Conservation (phyloP, 768 basidiomycete genomes). For the Mycena olivaceomarginata region DNA sequence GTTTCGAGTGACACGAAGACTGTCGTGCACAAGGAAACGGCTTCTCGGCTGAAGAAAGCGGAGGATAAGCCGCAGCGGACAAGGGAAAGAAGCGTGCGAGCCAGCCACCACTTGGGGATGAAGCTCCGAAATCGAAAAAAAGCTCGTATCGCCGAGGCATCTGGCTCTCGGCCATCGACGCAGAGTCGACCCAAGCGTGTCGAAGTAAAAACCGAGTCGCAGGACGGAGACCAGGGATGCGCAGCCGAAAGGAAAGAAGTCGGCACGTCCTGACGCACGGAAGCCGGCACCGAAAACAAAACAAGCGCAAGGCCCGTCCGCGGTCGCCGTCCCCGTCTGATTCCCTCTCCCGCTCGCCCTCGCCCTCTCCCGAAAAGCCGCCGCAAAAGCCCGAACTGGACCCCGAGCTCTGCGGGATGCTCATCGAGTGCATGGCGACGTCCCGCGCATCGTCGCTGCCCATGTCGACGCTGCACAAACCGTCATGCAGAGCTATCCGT, state of each 20-base stretch:
- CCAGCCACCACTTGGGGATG: constrained; percentile 26
- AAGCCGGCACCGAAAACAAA: constrained; percentile 20
- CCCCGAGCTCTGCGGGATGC: constrained; percentile 75
- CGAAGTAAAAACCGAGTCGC: constrained; percentile 20
- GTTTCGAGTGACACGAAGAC: constrained; percentile 1
- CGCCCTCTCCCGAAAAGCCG: constrained; percentile 19
- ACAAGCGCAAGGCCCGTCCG: constrained; percentile 32
- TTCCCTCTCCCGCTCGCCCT: constrained; percentile 19
- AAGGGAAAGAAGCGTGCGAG: constrained; percentile 44
- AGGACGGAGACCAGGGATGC: constrained; percentile 13
- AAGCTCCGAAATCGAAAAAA: constrained; percentile 42
- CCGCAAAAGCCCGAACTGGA: constrained; percentile 50
- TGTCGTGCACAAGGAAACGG: not conserved
- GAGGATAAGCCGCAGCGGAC: constrained; percentile 26
- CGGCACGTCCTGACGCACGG: constrained; percentile 14
- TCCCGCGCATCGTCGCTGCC: constrained; percentile 83
- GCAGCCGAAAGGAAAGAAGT: constrained; percentile 33
- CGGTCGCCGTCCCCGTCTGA: constrained; percentile 30
- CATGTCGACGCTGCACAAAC: constrained; percentile 70
- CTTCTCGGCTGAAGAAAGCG: constrained; percentile 15
- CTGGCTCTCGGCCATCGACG: constrained; percentile 17
- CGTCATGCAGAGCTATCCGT: constrained; percentile 73
- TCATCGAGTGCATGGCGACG: constrained; percentile 83
- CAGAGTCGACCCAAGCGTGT: constrained; percentile 26
- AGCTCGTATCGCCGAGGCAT: constrained; percentile 32